A percentile compares a stretch with the other conserved stretches of the same genome.
These are phyloP conservation scores for Gracilaria domingensis DNA, from an alignment of 23 red algal species.

Conservation along the genomic window DNA sequence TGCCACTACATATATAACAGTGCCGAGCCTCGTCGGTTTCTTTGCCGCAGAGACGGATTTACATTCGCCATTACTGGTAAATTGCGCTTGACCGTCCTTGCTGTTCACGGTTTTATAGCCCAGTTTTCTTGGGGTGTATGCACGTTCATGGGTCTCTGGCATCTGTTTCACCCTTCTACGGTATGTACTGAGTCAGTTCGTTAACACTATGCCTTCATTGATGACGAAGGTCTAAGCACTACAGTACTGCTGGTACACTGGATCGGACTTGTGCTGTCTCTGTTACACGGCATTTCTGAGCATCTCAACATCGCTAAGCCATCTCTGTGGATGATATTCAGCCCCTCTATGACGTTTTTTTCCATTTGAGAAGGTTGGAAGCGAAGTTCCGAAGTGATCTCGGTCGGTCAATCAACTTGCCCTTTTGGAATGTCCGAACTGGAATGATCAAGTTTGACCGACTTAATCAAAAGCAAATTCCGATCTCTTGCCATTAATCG, in stretches of 20 bases:
- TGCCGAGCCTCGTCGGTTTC: too few relatives aligned
- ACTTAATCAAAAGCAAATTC: neutral
- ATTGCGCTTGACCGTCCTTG: too few relatives aligned
- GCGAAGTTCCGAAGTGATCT: neutral
- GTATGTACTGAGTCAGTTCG: neutral
- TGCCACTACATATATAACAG: too few relatives aligned
- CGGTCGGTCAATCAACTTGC: too few relatives aligned
- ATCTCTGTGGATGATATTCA: neutral
- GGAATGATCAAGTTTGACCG: neutral
- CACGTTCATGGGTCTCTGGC: neutral
- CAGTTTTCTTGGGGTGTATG: neutral
- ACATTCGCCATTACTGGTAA: too few relatives aligned
- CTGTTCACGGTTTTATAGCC: neutral
- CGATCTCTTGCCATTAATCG: neutral
- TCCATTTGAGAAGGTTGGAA: neutral
- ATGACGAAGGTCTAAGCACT: neutral
- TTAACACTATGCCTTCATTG: neutral
- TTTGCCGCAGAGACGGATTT: too few relatives aligned
- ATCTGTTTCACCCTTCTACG: neutral
- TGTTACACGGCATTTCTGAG: neutral
- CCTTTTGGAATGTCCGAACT: too few relatives aligned
- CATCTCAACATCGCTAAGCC: neutral
- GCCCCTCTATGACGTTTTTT: neutral
- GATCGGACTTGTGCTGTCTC: neutral
- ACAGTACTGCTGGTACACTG: too few relatives aligned